These are phyloP conservation scores for Cornus kousa DNA, from an alignment of 148 eudicot species.

Conservation along the genomic window DNA sequence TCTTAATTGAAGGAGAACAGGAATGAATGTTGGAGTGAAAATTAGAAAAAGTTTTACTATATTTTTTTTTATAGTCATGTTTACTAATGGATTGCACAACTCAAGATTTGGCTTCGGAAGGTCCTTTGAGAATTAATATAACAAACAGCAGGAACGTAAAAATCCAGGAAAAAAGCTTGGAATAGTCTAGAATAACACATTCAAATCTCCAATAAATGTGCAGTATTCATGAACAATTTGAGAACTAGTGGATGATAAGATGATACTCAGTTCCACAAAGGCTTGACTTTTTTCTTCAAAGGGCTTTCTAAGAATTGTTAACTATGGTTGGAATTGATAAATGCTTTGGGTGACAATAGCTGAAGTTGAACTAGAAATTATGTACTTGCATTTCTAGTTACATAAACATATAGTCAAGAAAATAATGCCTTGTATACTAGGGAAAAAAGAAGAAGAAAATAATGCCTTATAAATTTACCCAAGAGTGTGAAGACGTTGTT, in stretches of 20 bases:
- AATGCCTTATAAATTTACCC: slow-evolving; percentile 48
- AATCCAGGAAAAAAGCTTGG: too few relatives aligned
- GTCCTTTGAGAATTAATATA: background rate
- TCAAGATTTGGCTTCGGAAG: background rate
- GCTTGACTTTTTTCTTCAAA: background rate
- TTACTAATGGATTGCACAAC: background rate
- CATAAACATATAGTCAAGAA: background rate
- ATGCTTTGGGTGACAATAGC: background rate
- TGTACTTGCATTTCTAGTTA: background rate
- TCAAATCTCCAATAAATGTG: too few relatives aligned
- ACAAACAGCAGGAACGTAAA: background rate
- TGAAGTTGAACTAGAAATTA: background rate
- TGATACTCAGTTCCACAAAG: background rate
- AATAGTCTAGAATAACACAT: too few relatives aligned
- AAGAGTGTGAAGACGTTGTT: slow-evolving; percentile 70
- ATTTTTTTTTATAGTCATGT: background rate
- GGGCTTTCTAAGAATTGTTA: background rate
- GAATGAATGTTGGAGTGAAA: too few relatives aligned
- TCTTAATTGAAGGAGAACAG: too few relatives aligned
- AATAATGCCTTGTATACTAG: background rate
- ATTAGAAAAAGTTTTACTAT: background rate
- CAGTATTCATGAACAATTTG: too few relatives aligned
- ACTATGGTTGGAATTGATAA: background rate
- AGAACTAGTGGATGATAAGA: background rate
- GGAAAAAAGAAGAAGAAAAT: too few relatives aligned